Evolutionary conservation across 2,329 filamentous ascomycete genomes (phyloP), one percentile per base, ranked within the genome.

Genomic region (Trichoderma asperellum): DNA sequence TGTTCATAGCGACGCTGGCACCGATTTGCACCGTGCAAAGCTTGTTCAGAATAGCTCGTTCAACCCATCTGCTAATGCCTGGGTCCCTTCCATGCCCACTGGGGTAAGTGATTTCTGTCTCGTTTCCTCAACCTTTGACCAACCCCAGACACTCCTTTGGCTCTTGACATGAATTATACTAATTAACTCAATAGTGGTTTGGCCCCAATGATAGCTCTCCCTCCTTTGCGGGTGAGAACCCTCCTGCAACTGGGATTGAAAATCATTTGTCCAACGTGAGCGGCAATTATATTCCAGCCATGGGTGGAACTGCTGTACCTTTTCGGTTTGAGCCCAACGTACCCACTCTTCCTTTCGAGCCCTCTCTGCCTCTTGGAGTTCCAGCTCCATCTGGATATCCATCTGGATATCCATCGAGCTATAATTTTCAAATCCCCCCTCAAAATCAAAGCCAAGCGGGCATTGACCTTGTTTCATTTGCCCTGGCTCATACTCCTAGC

Each of bases 401-500:
- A 6, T 18, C 37, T 18, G 43, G 40, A 60, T 53, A 43, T 5
- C 27, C 47, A 5, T 32, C 57, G 18, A n/a, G 6, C 8, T 34
- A 66, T n/a, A 21, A n/a, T 14, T 16, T 27, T 49, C 24, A 47
- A 2, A 24, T 47, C 8, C 6, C 14, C 11, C 18, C 7, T 6
- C 59, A 52, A 32, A 4, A 32, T 11, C 43, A 34, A 2, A 62
- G 34, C 18, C 59, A 52, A 34, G 29, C 4, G 6, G 24, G 27
- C 10, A 47, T 61, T 24, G 68, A 68, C 29, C 24, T 68, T 11
- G 35, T 57, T 35, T 53, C 68, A n/a, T 61, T 61, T 18, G 68
- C 62, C 7, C n/a, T 61, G 40, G 56, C 68, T 61, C 68, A 68
- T 35, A 57, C 68, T 18, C 40, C 71, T 35, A 35, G 68, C 29